These are phyloP conservation scores for Phytopythium oedochilum DNA, from an alignment of 352 stramenopile genomes.

Conservation along the genomic window DNA sequence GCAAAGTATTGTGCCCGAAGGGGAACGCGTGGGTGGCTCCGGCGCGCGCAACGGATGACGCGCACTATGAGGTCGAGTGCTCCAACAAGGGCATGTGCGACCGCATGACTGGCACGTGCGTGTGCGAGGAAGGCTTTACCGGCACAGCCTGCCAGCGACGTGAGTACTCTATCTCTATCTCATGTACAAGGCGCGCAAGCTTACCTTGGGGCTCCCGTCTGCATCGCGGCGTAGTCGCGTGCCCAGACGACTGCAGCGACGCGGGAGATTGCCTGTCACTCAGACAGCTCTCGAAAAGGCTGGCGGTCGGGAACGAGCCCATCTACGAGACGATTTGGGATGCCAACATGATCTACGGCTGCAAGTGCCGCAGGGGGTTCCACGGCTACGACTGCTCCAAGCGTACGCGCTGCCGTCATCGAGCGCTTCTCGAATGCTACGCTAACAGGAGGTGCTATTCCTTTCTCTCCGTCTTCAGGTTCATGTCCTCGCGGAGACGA, in stretches of 20 bases:
- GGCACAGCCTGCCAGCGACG: slow-evolving; percentile 62
- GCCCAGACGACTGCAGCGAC: slow-evolving; percentile 30
- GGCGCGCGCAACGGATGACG: slow-evolving; percentile 40
- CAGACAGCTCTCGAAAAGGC: slow-evolving; percentile 38
- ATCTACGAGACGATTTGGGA: slow-evolving; percentile 60
- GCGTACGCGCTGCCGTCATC: slow-evolving; percentile 12
- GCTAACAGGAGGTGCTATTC: not conserved
- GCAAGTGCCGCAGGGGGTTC: slow-evolving; percentile 79
- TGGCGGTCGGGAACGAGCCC: slow-evolving; percentile 38
- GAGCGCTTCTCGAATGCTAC: not conserved
- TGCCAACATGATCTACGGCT: slow-evolving; percentile 82
- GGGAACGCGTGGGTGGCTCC: slow-evolving; percentile 56
- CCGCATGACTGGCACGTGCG: slow-evolving; percentile 37
- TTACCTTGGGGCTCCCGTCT: not conserved
- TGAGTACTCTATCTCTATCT: slow-evolving; percentile 20
- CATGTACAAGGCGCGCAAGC: no score
- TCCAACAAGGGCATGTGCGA: slow-evolving; percentile 75
- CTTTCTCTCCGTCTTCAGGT: slow-evolving; percentile 10
- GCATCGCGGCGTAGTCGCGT: slow-evolving; percentile 33
- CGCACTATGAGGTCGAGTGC: slow-evolving; percentile 68
- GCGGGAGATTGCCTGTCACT: slow-evolving; percentile 68
- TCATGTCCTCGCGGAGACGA: slow-evolving; percentile 87
- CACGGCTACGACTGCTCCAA: slow-evolving; percentile 83
- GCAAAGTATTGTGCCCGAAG: slow-evolving; percentile 35
- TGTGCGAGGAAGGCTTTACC: slow-evolving; percentile 65